Base-by-base conservation (phyloP, 129 eudicot genomes). In the Helichrysum umbraculigerum region DNA sequence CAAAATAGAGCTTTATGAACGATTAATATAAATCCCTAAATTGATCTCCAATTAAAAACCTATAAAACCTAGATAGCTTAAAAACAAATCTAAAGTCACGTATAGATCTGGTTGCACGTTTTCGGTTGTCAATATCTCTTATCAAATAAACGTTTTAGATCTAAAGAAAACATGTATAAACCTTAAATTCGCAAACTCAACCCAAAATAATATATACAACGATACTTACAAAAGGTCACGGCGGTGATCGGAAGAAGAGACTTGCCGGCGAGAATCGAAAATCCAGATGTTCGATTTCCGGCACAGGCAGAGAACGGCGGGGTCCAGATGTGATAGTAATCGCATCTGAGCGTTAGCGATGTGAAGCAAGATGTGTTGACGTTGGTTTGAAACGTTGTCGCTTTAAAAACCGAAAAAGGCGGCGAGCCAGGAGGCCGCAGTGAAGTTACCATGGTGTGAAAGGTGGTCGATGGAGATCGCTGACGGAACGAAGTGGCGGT, bases 281-380 rank as follows among this genome's bases (percentile, higher is more conserved):
- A 93, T 81, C 97, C 97, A 93, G 52, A 93, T 73, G 64, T 86
- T 91, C 6, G 96, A 86, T 42, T 85, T 87, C 21, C 89, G 68
- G 6, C 91, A 87, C 2, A 93, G 79, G 71, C 91, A 91, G 37
- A 90, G 86, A 7, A 88, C 92, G 51, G 83, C 4, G 60, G 85
- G 83, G 74, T 93, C 96, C 15, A 93, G 91, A 1, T 96, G 97
- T 17, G 98, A 91, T 12, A 81, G 51, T 20, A 90, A 87, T 7
- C 98, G 93, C 97, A 93, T 93, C 89, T 93, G 98, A 34, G 91
- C 85, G 37, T 93, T 93, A 34, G 98, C 80, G 3, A 93, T 81
- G 76, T 90, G 98, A 39, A 93, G 92, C 7, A 93, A 91, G 1
- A 93, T 78, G 78, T 93, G 97, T 32, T 91, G 96, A 39, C 97